These are phyloP conservation scores for Umbellularia californica DNA, from an alignment of 164 flowering plant species.

Conservation along the genomic window DNA sequence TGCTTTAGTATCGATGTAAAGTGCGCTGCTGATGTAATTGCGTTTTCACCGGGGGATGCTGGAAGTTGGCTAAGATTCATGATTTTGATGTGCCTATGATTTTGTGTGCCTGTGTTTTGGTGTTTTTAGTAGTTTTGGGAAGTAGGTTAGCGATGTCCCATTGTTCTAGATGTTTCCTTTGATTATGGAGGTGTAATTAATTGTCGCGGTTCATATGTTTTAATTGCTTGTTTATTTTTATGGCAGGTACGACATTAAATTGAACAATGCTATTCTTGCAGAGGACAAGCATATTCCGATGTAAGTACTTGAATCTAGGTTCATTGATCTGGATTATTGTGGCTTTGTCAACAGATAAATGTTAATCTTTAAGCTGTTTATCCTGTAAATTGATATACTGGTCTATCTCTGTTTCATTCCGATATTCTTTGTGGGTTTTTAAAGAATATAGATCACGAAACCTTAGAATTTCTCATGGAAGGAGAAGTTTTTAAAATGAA, in stretches of 20 bases:
- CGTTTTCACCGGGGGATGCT: not conserved
- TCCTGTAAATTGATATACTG: not conserved
- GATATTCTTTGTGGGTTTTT: too few relatives aligned
- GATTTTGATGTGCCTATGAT: not conserved
- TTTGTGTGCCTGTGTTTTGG: too few relatives aligned
- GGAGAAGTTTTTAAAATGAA: too few relatives aligned
- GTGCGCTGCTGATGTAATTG: too few relatives aligned
- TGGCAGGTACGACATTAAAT: constrained; percentile 68
- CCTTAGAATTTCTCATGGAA: too few relatives aligned
- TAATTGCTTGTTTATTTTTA: not conserved
- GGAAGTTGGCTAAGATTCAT: not conserved
- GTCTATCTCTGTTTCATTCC: not conserved
- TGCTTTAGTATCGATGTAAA: too few relatives aligned
- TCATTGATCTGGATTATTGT: not conserved
- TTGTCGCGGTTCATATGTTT: not conserved
- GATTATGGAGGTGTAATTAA: not conserved
- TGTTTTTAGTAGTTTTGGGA: not conserved
- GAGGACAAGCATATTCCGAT: constrained; percentile 78
- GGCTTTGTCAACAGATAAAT: not conserved
- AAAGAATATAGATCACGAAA: too few relatives aligned
- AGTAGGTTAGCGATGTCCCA: not conserved
- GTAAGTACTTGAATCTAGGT: constrained; percentile 31
- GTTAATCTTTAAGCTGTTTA: not conserved
- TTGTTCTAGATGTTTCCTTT: not conserved
- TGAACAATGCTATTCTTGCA: constrained; percentile 84